phyloP scores from a whole-genome alignment of 768 basidiomycete genomes.

The Boletus subcaerulescens region DNA sequence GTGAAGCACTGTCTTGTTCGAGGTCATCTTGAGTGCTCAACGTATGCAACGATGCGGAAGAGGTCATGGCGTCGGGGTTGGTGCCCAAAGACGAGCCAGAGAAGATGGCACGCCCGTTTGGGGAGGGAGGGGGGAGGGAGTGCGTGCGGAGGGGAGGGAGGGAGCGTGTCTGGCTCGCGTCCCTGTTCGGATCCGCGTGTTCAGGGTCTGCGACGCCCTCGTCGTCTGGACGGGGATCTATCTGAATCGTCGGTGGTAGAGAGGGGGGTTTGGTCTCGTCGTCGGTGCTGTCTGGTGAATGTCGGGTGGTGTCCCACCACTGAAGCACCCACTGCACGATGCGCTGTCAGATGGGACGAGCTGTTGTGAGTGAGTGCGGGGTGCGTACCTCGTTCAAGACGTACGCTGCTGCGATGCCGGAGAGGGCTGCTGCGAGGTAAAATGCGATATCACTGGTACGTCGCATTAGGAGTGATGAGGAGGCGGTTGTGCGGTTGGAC shows the following conservation, averaged over 20 bases:
- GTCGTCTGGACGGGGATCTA: no score
- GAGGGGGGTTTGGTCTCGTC: not conserved
- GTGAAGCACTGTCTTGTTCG: not conserved
- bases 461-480: no score
- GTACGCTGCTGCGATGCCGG: constrained; percentile 22
- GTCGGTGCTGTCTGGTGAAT: not conserved
- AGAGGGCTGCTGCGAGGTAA: constrained; percentile 11
- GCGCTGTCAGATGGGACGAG: not conserved
- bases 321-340: constrained; percentile 10
- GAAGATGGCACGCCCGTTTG: constrained; percentile 1
- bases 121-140: constrained; percentile 9
- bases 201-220: not conserved
- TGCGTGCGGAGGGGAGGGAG: constrained; percentile 7
- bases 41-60: not conserved
- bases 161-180: not conserved
- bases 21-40: not conserved
- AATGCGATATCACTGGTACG: not conserved
- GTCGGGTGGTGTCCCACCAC: not conserved
- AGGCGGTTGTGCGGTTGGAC: no score
- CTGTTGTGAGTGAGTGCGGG: not conserved
- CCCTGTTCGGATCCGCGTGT: not conserved
- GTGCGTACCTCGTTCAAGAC: constrained; percentile 15
- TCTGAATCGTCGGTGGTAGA: no score
- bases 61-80: not conserved
- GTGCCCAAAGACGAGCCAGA: not conserved